These are phyloP conservation scores for Daldinia sp. DNA, from an alignment of 2,329 filamentous ascomycete genomes.

Conservation along the genomic window DNA sequence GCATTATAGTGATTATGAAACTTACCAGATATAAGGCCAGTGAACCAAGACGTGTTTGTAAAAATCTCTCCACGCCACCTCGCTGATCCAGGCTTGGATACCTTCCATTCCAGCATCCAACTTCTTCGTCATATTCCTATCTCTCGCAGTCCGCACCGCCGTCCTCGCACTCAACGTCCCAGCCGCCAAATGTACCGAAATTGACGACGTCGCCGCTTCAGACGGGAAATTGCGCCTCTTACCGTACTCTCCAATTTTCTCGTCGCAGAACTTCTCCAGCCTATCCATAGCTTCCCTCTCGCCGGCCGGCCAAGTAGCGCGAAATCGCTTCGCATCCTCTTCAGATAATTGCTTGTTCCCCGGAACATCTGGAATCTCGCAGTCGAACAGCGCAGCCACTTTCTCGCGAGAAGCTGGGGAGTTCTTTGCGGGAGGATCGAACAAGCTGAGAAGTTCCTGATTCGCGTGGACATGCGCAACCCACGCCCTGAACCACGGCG, in stretches of 20 bases:
- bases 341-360: constrained; percentile 66
- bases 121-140: constrained; percentile 58
- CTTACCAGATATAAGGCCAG: constrained; percentile 83
- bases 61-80: constrained; percentile 88
- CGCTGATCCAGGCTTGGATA: constrained; percentile 78
- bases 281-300: constrained; percentile 74
- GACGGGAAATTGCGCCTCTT: constrained; percentile 72
- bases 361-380: constrained; percentile 67
- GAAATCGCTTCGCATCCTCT: constrained; percentile 66
- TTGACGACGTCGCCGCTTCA: constrained; percentile 67
- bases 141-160: constrained; percentile 69
- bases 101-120: constrained; percentile 73
- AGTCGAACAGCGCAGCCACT: constrained; percentile 58
- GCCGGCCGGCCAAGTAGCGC: constrained; percentile 74
- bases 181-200: constrained; percentile 75
- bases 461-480: constrained; percentile 75
- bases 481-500: constrained; percentile 84
- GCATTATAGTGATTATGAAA: constrained; percentile 9
- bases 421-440: constrained; percentile 66
- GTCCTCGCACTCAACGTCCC: constrained; percentile 74
- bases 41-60: constrained; percentile 85
- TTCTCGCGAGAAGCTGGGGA: constrained; percentile 53
- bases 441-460: constrained; percentile 69
- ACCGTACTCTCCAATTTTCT: constrained; percentile 69
- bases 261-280: constrained; percentile 71